phyloP scores from a whole-genome alignment of 371 early-diverging fungal species.

The Batkoa obscura region DNA sequence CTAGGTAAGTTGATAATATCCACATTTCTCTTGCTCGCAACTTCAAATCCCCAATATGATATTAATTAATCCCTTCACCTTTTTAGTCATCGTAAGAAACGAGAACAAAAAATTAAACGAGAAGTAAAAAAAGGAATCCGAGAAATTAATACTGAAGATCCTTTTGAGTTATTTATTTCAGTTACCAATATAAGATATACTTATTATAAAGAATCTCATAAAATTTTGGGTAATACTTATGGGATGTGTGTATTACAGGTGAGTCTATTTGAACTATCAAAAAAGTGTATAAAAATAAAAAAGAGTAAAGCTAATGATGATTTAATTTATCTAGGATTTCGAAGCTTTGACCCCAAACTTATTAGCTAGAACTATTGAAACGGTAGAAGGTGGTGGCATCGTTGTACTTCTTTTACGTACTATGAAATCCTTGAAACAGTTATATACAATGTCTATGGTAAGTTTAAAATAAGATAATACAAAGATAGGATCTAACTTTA shows the following conservation, averaged over 20 bases:
- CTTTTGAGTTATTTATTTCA: constrained; percentile 89
- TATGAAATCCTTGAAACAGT: constrained; percentile 85
- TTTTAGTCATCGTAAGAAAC: constrained; percentile 78
- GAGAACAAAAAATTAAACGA: constrained; percentile 80
- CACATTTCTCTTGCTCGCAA: not conserved
- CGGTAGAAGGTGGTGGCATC: constrained; percentile 97
- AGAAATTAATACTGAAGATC: constrained; percentile 83
- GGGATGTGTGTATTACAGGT: constrained; percentile 95
- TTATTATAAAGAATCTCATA: constrained; percentile 97
- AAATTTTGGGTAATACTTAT: constrained; percentile 95
- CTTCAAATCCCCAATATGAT: not conserved
- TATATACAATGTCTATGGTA: constrained; percentile 95
- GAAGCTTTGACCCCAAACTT: constrained; percentile 97
- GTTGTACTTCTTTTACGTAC: constrained; percentile 85
- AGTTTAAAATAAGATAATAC: not conserved
- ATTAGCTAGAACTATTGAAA: constrained; percentile 93
- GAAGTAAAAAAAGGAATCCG: constrained; percentile 76
- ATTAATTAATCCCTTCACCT: not conserved
- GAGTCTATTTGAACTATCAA: constrained; percentile 8
- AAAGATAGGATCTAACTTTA: not conserved
- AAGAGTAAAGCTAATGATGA: constrained; percentile 16
- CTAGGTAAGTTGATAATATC: constrained; percentile 19
- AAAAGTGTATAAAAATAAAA: constrained; percentile 62
- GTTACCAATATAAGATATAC: constrained; percentile 91
- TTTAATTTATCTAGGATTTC: constrained; percentile 95